Evolutionary conservation across 2,329 filamentous ascomycete species (phyloP).

Genomic region (Zarea fungicola): DNA sequence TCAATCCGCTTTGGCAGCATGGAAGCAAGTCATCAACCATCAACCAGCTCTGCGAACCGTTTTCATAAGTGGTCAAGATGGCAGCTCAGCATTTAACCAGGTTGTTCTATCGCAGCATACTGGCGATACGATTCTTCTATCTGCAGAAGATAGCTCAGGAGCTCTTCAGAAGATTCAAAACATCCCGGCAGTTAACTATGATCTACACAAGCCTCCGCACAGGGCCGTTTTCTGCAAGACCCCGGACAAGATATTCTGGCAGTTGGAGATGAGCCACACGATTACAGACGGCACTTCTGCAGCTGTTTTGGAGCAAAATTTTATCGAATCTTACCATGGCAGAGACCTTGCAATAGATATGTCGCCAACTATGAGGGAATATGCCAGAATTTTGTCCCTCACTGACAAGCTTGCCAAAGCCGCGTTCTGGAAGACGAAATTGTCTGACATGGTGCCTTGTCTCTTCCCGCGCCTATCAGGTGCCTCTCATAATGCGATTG

Average conservation of each 20-base stretch:
- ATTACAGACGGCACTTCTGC: not conserved
- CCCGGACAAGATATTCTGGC: not conserved
- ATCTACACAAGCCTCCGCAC: not conserved
- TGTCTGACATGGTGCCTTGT: not conserved
- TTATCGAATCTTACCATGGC: not conserved
- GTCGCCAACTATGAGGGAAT: not conserved
- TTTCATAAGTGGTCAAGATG: not conserved
- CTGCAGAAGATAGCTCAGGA: not conserved
- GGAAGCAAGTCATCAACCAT: not conserved
- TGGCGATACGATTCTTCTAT: not conserved
- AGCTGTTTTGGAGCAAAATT: not conserved
- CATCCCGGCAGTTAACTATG: not conserved
- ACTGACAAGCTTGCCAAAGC: not conserved
- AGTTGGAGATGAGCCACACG: constrained; percentile 4
- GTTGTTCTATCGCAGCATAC: not conserved
- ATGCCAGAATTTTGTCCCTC: not conserved
- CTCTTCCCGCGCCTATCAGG: not conserved
- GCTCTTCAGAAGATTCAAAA: not conserved
- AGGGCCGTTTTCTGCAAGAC: not conserved
- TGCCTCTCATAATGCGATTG: not conserved
- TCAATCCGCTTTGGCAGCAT: not conserved
- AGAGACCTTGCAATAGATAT: not conserved
- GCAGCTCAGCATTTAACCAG: not conserved
- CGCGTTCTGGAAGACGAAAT: not conserved
- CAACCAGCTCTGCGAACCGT: not conserved